phyloP scores from a whole-genome alignment of 2,329 filamentous ascomycete species.

The Apiospora phragmitis region DNA sequence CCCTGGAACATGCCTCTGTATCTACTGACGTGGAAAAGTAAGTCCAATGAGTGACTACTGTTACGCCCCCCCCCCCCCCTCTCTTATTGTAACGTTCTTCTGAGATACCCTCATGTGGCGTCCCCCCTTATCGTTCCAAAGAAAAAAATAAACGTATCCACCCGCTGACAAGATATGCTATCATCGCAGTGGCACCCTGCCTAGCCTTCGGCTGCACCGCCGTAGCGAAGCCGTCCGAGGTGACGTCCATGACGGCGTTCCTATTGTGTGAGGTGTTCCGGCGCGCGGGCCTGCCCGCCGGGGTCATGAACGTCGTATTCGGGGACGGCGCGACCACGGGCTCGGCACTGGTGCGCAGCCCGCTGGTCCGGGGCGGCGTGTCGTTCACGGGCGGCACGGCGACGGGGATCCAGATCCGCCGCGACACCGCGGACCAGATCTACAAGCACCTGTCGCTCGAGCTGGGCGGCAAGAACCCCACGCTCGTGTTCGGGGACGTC shows the following conservation, averaged over 20 bases:
- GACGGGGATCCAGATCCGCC: conserved; percentile 33
- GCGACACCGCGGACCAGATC: conserved; percentile 31
- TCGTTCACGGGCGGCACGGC: conserved; percentile 35
- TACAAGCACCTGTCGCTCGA: conserved; percentile 33
- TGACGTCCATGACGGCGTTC: conserved; percentile 34
- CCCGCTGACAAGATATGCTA: background rate
- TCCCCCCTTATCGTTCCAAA: background rate
- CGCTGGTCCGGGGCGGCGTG: conserved; percentile 30
- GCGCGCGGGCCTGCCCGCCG: conserved; percentile 27
- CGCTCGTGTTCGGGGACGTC: conserved; percentile 54
- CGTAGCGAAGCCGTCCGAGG: conserved; percentile 35
- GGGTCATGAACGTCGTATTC: conserved; percentile 34
- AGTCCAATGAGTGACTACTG: background rate
- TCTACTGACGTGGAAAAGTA: conserved; percentile 34
- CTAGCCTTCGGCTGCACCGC: conserved; percentile 37
- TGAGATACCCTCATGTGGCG: background rate
- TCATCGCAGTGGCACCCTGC: conserved; percentile 29
- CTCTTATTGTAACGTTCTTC: background rate
- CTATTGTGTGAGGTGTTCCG: conserved; percentile 27
- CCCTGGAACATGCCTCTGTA: conserved; percentile 39
- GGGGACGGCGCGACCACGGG: conserved; percentile 34
- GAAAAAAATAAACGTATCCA: too few species aligned
- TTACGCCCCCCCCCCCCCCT: background rate
- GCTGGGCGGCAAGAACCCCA: conserved; percentile 52
- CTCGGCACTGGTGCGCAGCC: conserved; percentile 28